Base-by-base conservation (phyloP, 2,329 filamentous ascomycete species). In the Orbilia brochopaga region DNA sequence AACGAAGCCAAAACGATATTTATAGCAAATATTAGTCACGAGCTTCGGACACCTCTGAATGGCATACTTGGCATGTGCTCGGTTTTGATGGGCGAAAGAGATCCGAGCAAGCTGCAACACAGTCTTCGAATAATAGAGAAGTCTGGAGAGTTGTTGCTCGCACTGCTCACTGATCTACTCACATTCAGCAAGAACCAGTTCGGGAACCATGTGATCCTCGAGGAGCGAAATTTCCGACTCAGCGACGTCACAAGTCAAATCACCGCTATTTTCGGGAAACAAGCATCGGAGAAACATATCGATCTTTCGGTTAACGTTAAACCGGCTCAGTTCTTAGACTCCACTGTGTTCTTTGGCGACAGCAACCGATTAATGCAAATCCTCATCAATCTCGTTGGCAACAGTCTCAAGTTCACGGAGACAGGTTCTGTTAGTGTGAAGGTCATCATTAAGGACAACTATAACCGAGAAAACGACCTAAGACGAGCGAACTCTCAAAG, bases 1-100 rank as follows among this genome's bases (percentile, higher is more conserved):
- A 97, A 96, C 76, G 90, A 96, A 80, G 95, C 91, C 83, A 99
- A 99, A 81, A 97, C 94, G 0, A 83, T 97, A 7, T 97, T 97
- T 81, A 95, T 99, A 74, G 94, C 94, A 17, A 97, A 97, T 76
- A 96, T 97, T 56, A 89, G 87, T 1, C 87, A 89, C 75, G 87
- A 97, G 79, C 83, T 99, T 37, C 95, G 96, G 78, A 99, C 94
- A 0, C 94, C 94, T 0, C 83, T 97, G 65, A 97, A 97, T 77
- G 94, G 93, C 11, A 97, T 97, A 54, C 83, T 99, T 76, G 94
- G 94, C 69, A 94, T 97, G 89, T 92, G 89, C 75, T 90, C 91
- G 0, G 89, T 96, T 0, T 94, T 91, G 79, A 94, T 96, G 91
- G 90, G 92, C 74, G 92, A 96, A 78, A 88, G 92, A 54, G 91